Evolutionary conservation across 495 filamentous ascomycete genomes (phyloP), one percentile per base, ranked within the genome.

Genomic region (Friedmanniomyces endolithicus): DNA sequence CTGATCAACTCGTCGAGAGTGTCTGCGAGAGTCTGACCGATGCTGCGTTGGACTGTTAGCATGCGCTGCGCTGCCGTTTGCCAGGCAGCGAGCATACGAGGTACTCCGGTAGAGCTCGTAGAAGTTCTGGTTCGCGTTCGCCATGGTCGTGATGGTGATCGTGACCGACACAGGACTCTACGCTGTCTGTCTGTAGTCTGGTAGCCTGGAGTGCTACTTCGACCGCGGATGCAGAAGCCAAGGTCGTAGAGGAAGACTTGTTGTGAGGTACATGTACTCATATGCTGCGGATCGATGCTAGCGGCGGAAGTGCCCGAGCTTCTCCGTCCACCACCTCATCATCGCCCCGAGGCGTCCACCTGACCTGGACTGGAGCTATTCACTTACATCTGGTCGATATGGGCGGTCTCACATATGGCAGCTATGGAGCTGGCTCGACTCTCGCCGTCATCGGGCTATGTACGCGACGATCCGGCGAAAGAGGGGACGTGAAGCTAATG

Each of bases 1-100:
- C 85, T 89, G 71, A 99, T 95, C 58, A 97, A 73, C 56, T 94
- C 87, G 70, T 99, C 94, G 53, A 99, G 87, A 24, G 90, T 92
- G 72, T 99, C 94, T 48, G 88, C 95, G 61, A 99, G 78, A 25
- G 90, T 81, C 60, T 85, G 74, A 50, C 92, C 92, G 68, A 99
- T 82, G 70, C 94, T 98, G 71, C 24, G 12, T 33, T 9, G n/a
- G 4, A 25, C 24, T 16, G 19, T 20, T 50, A 34, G 47, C 33
- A 39, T 17, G 7, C 39, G 50, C 34, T 14, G 47, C 16, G n/a
- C 20, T 54, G 41, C 47, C 29, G 24, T 31, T 3, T 12, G 22
- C 11, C 3, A 55, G 35, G 29, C 12, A 40, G 50, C 41, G 19
- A 27, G 43, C 59, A 24, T 58, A 62, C 59, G 59, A 62, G 27